Evolutionary conservation across 768 basidiomycete species (phyloP).

Genomic region (Russula emetica): DNA sequence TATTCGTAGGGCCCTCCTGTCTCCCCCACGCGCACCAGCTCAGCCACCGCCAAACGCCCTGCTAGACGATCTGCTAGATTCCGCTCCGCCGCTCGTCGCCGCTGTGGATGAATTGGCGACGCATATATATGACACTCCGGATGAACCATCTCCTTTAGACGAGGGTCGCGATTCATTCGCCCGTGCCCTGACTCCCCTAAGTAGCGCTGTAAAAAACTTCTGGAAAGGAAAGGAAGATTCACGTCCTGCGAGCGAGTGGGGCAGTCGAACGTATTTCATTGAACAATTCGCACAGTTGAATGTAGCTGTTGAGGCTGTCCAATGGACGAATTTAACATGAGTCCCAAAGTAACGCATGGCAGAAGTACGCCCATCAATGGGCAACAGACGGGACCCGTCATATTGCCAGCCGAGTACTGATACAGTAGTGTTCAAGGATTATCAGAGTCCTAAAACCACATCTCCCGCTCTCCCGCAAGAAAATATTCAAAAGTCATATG

Average conservation of each 20-base stretch:
- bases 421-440: neutral
- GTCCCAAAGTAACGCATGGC: neutral
- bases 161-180: conserved; percentile 21
- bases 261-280: conserved; percentile 18
- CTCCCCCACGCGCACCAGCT: neutral
- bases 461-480: too few species aligned
- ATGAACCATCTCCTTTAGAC: neutral
- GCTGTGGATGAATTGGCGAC: conserved; percentile 24
- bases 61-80: conserved; percentile 22
- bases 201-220: conserved; percentile 17
- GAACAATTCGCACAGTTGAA: conserved; percentile 20
- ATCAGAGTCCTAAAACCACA: neutral
- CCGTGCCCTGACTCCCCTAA: conserved; percentile 13
- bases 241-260: conserved; percentile 5
- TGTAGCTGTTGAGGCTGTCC: conserved; percentile 10
- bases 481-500: neutral
- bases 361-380: too few species aligned
- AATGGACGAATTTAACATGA: conserved; percentile 13
- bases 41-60: conserved; percentile 5
- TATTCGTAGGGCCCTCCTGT: conserved; percentile 6
- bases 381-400: neutral
- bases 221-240: conserved; percentile 20
- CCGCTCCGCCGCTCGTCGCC: conserved; percentile 20
- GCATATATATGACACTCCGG: conserved; percentile 13
- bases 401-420: conserved; percentile 1